Evolutionary conservation across 208 protist genomes (phyloP).

Genomic region (Acanthamoeba sp.): DNA sequence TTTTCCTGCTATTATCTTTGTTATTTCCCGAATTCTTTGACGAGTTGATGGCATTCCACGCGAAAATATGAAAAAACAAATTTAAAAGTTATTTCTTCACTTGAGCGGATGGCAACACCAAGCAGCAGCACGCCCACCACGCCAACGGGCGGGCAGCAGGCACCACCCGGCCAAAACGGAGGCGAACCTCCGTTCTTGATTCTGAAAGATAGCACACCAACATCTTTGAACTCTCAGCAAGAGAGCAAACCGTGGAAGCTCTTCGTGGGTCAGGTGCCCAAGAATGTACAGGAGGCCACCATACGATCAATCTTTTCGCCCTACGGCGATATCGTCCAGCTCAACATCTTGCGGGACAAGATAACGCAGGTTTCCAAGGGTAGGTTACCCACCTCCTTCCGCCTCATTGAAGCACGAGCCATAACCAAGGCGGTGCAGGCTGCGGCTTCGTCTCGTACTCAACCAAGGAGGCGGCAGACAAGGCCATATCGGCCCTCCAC

Average conservation of each 20-base stretch:
- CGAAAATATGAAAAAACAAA: too few species aligned
- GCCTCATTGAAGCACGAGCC: neutral
- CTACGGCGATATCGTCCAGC: constrained; percentile 61
- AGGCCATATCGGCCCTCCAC: constrained; percentile 75
- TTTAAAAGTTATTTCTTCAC: too few species aligned
- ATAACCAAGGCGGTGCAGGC: neutral
- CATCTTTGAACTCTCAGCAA: too few species aligned
- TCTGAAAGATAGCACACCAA: too few species aligned
- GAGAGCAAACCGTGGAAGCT: constrained; percentile 62
- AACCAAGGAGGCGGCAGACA: constrained; percentile 72
- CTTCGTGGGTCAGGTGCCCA: constrained; percentile 83
- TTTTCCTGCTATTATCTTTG: too few species aligned
- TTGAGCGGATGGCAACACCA: too few species aligned
- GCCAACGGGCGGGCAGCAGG: too few species aligned
- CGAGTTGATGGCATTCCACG: too few species aligned
- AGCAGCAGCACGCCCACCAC: too few species aligned
- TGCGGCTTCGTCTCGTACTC: constrained; percentile 77
- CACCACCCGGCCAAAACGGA: too few species aligned
- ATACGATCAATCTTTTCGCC: constrained; percentile 75
- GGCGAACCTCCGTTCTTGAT: too few species aligned
- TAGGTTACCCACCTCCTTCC: neutral
- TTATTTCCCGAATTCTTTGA: too few species aligned
- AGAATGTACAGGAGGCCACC: constrained; percentile 72
- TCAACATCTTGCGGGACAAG: constrained; percentile 54
- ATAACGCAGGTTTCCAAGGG: neutral